These are phyloP conservation scores for Coemansia sp. DNA, from an alignment of 192 early-diverging fungal genomes.

Conservation along the genomic window DNA sequence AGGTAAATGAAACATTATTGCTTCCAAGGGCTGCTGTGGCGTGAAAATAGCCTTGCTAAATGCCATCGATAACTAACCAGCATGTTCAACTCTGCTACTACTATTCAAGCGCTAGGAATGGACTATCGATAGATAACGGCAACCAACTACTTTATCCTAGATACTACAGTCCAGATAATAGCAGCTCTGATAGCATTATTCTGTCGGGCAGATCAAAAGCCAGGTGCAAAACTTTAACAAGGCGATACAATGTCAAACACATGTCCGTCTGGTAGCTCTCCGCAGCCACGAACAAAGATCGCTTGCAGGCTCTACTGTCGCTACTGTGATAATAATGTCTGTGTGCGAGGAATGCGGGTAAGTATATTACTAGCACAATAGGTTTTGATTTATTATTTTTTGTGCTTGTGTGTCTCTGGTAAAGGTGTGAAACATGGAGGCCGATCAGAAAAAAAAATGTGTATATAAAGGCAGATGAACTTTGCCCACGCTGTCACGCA, in stretches of 20 bases:
- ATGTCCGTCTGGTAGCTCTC: conserved; percentile 42
- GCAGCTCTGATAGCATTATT: background rate
- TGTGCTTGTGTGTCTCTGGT: background rate
- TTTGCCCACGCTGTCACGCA: no score
- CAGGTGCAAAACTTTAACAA: background rate
- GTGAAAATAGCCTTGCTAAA: no score
- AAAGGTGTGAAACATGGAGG: background rate
- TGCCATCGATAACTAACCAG: no score
- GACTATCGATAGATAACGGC: no score
- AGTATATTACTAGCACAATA: conserved; percentile 19
- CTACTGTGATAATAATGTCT: conserved; percentile 61
- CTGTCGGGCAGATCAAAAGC: no score
- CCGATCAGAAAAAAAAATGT: background rate
- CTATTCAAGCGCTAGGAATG: no score
- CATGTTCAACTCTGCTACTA: no score
- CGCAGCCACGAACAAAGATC: conserved; percentile 48
- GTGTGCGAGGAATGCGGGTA: conserved; percentile 73
- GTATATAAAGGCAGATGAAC: background rate
- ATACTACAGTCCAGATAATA: background rate
- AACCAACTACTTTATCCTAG: background rate
- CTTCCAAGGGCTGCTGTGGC: no score
- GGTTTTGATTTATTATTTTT: background rate
- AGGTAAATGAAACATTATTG: no score
- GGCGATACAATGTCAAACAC: conserved; percentile 30
- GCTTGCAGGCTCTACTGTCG: conserved; percentile 65